Conservation (phyloP, 2,329 filamentous ascomycete species). For the Grosmannia clavigera region DNA sequence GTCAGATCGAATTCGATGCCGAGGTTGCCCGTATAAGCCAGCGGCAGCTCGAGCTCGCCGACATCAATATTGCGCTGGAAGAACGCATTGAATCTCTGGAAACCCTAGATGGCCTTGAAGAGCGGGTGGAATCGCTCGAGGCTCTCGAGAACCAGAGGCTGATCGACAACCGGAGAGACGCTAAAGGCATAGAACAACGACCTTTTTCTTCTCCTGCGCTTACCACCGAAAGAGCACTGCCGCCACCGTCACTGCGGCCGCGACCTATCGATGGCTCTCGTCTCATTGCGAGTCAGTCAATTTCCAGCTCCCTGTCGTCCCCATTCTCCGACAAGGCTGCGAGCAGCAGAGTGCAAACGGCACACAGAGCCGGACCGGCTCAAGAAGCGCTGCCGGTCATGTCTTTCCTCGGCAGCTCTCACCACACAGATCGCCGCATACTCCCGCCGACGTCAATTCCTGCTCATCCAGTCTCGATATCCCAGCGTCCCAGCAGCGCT, state of each 20-base stretch:
- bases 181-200: background rate
- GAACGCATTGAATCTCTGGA: constrained; percentile 40
- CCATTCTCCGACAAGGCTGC: background rate
- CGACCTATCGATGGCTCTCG: background rate
- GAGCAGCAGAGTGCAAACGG: background rate
- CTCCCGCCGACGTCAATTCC: background rate
- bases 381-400: too few species aligned
- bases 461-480: background rate
- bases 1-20: constrained; percentile 32
- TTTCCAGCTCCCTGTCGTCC: background rate
- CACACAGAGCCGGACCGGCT: too few species aligned
- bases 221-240: background rate
- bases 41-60: constrained; percentile 33
- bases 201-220: background rate
- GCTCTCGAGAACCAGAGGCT: constrained; percentile 1
- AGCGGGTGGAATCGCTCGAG: constrained; percentile 14
- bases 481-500: background rate
- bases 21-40: constrained; percentile 34
- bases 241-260: background rate
- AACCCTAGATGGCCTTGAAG: background rate
- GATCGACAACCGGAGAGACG: background rate
- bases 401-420: background rate
- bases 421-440: background rate
- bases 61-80: constrained; percentile 38
- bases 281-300: background rate